Evolutionary conservation across 441 rosid genomes (phyloP).

Genomic region (Gossypium lobatum): DNA sequence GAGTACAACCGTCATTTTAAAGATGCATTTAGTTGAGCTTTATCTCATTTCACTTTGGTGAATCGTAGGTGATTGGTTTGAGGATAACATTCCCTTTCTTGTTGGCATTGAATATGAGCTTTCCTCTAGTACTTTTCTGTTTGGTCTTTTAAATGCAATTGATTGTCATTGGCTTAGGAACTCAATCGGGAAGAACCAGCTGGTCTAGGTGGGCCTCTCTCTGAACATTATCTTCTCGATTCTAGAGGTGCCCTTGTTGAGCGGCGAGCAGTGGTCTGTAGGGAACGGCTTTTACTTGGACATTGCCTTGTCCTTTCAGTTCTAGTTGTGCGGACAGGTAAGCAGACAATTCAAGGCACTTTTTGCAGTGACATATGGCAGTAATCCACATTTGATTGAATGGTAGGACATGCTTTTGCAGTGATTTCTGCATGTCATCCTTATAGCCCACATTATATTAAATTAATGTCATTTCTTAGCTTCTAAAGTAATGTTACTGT

Average conservation of each 20-base stretch:
- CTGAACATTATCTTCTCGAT: constrained; percentile 74
- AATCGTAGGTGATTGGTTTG: background rate
- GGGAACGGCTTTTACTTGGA: constrained; percentile 83
- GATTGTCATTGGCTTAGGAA: constrained; percentile 47
- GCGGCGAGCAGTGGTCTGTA: constrained; percentile 72
- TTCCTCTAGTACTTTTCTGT: background rate
- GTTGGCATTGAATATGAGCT: background rate
- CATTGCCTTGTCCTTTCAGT: constrained; percentile 89
- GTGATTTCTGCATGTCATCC: background rate
- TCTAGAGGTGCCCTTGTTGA: constrained; percentile 91
- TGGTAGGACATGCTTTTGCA: background rate
- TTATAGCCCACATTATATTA: background rate
- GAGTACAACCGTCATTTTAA: background rate
- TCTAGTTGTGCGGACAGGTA: constrained; percentile 79
- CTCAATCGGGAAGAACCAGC: constrained; percentile 90
- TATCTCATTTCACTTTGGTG: background rate
- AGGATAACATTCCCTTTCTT: background rate
- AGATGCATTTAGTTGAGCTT: background rate
- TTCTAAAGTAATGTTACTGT: background rate
- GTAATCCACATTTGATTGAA: background rate
- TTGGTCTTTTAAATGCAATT: background rate
- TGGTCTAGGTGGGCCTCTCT: constrained; percentile 83
- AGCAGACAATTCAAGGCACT: constrained; percentile 20
- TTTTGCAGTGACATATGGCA: constrained; percentile 5
- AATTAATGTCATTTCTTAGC: background rate